These are phyloP conservation scores for Dichotomopilus funicola DNA, from an alignment of 2,329 filamentous ascomycete genomes.

Conservation along the genomic window DNA sequence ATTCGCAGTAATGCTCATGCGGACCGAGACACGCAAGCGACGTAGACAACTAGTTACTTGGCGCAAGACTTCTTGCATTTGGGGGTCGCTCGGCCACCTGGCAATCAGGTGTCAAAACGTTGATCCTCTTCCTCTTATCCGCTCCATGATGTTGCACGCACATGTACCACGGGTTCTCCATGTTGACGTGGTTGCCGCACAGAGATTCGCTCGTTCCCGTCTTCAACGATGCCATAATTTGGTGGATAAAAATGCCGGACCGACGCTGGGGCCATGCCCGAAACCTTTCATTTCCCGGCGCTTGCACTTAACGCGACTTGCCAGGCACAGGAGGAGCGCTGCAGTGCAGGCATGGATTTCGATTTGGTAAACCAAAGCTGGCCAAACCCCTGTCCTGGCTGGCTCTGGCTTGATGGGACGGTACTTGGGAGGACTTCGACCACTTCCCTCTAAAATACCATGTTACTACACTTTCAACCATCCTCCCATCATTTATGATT, in stretches of 20 bases:
- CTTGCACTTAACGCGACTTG: slow-evolving; percentile 9
- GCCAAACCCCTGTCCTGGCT: slow-evolving; percentile 4
- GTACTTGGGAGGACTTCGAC: slow-evolving; percentile 1
- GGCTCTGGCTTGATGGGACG: not conserved
- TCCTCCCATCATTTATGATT: not conserved
- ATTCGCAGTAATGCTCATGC: not conserved
- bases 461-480: not conserved
- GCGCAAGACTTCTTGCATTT: too few relatives aligned
- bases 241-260: not conserved
- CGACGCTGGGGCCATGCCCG: slow-evolving; percentile 4
- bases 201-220: not conserved
- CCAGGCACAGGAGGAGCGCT: slow-evolving; percentile 8
- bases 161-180: not conserved
- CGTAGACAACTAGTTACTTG: too few relatives aligned
- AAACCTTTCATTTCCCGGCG: slow-evolving; percentile 1
- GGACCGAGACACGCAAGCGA: too few relatives aligned
- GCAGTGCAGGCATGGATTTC: not conserved
- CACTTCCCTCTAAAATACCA: slow-evolving; percentile 9
- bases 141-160: not conserved
- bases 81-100: too few relatives aligned
- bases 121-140: too few relatives aligned
- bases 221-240: not conserved
- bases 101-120: too few relatives aligned
- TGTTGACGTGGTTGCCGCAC: not conserved
- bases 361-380: not conserved